Conservation (phyloP, 305 asterid genomes). For the Solanum chacoense region DNA sequence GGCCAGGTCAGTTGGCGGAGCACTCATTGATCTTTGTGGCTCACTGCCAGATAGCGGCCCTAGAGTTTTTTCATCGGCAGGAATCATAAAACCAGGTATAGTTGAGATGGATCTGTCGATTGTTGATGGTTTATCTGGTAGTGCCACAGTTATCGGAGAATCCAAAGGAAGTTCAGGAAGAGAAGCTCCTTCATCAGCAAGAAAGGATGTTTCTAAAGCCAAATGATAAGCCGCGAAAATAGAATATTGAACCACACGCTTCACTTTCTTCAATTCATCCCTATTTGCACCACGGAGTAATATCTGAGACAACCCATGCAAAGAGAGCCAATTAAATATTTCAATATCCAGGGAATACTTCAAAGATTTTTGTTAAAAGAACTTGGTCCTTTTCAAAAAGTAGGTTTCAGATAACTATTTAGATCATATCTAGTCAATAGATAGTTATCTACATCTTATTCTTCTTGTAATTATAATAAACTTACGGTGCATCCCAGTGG, state of each 20-base stretch:
- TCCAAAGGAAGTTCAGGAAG: slow-evolving; percentile 66
- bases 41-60: slow-evolving; percentile 41
- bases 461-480: slow-evolving; percentile 5
- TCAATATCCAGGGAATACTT: background rate
- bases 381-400: background rate
- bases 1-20: slow-evolving; percentile 36
- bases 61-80: slow-evolving; percentile 29
- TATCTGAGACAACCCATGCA: slow-evolving; percentile 47
- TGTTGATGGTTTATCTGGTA: slow-evolving; percentile 61
- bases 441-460: background rate
- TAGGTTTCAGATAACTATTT: background rate
- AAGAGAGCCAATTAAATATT: background rate
- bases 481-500: slow-evolving; percentile 96
- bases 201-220: slow-evolving; percentile 94
- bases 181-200: slow-evolving; percentile 98
- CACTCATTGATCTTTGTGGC: slow-evolving; percentile 43
- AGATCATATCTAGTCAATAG: slow-evolving; percentile 4
- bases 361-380: background rate
- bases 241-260: slow-evolving; percentile 91
- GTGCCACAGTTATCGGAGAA: slow-evolving; percentile 64
- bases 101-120: slow-evolving; percentile 73
- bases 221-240: slow-evolving; percentile 95
- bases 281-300: slow-evolving; percentile 84
- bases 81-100: slow-evolving; percentile 46
- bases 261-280: slow-evolving; percentile 91